phyloP scores from a whole-genome alignment of 345 rosid species.

The Eucalyptus fibrosa region DNA sequence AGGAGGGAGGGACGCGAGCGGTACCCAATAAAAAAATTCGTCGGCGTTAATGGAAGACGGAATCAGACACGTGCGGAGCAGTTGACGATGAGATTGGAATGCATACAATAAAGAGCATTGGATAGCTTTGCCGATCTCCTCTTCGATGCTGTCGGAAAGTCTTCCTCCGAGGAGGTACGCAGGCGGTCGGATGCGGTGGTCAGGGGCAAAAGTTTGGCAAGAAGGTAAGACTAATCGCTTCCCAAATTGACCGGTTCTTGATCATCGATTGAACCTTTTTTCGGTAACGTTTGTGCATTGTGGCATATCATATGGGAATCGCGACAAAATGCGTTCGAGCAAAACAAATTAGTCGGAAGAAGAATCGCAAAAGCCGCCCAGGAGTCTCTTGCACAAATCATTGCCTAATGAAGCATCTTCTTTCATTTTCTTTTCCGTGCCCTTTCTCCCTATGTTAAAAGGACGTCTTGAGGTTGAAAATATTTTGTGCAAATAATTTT shows the following conservation, averaged over 20 bases:
- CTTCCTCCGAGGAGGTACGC: neutral
- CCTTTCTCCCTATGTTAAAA: neutral
- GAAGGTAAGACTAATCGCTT: neutral
- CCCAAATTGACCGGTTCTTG: neutral
- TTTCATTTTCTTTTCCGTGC: neutral
- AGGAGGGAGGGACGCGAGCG: neutral
- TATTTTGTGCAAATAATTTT: neutral
- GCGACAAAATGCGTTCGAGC: neutral
- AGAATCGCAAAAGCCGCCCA: neutral
- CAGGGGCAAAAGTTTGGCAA: neutral
- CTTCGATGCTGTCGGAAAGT: neutral
- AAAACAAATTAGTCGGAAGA: fast-evolving
- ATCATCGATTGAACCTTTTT: neutral
- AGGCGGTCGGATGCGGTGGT: neutral
- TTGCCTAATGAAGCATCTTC: neutral
- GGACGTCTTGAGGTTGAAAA: fast-evolving
- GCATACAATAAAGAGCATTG: neutral
- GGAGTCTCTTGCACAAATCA: neutral
- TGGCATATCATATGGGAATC: neutral
- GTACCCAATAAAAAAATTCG: neutral
- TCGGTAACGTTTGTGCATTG: neutral
- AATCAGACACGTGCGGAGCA: neutral
- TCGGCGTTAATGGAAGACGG: neutral
- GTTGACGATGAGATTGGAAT: neutral
- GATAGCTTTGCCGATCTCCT: neutral